Conservation (phyloP, 1,284 basidiomycete genomes). For the Phylloporus gajari region DNA sequence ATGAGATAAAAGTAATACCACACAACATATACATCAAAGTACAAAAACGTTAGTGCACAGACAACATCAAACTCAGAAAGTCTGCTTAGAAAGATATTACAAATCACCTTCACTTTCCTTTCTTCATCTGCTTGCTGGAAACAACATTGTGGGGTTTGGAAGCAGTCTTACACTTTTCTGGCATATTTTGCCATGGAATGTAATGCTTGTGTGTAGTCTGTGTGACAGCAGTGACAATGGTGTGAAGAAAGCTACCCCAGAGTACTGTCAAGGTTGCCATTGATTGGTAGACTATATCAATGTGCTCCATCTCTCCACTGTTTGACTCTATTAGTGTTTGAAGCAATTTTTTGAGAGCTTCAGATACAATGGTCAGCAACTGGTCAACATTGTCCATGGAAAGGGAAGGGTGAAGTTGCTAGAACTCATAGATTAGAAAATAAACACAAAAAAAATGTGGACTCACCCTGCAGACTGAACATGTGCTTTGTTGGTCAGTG, state of each 20-base stretch:
- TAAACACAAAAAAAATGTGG: neutral
- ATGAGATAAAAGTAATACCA: too few species aligned
- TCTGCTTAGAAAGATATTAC: too few species aligned
- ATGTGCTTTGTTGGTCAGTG: too few species aligned
- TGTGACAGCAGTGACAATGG: neutral
- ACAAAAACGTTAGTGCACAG: too few species aligned
- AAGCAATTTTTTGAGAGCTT: neutral
- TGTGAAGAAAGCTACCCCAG: neutral
- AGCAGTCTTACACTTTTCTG: neutral
- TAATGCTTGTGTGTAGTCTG: neutral
- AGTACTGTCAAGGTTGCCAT: neutral
- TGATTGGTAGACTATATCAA: neutral
- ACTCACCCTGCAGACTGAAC: too few species aligned
- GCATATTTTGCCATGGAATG: neutral
- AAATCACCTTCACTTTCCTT: too few species aligned
- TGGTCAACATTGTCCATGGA: neutral
- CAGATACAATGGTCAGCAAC: neutral
- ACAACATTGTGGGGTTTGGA: neutral
- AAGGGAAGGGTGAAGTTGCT: neutral
- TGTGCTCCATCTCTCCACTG: neutral
- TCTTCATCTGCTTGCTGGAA: neutral
- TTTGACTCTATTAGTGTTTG: neutral
- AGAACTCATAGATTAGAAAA: neutral
- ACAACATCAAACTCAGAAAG: too few species aligned
- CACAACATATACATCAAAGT: too few species aligned